These are phyloP conservation scores for Vitis vinifera DNA, from an alignment of 164 flowering plant genomes.

Conservation along the genomic window DNA sequence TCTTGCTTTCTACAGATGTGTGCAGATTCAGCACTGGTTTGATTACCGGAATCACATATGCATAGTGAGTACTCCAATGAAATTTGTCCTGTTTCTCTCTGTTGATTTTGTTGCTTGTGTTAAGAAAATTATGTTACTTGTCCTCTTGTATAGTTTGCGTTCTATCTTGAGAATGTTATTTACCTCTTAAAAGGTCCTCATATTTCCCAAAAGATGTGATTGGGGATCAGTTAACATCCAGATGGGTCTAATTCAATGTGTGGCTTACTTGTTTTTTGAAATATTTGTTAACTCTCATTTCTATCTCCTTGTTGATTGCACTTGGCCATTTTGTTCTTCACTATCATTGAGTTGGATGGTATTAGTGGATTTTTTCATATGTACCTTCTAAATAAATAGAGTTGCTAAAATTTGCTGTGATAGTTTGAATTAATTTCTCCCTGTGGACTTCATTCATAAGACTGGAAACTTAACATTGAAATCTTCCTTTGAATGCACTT, in stretches of 20 bases:
- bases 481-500: conserved; percentile 58
- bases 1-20: conserved; percentile 67
- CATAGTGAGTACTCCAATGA: conserved; percentile 64
- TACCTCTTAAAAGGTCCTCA: background rate
- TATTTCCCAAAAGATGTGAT: background rate
- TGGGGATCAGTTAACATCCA: background rate
- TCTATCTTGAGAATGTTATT: background rate
- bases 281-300: no score
- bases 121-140: background rate
- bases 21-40: conserved; percentile 81
- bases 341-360: background rate
- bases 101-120: background rate
- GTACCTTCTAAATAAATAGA: background rate
- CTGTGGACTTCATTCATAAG: conserved; percentile 9
- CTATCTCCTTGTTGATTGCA: background rate
- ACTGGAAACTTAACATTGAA: conserved; percentile 40
- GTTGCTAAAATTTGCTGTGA: background rate
- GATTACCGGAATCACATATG: conserved; percentile 93
- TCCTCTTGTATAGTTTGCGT: background rate
- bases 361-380: background rate
- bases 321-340: background rate
- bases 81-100: conserved; percentile 1
- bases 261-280: no score
- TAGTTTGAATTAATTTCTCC: conserved; percentile 4
- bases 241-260: background rate